A percentile compares a stretch with the other conserved stretches of the same genome.
These are phyloP conservation scores for Coemansia sp. DNA, from an alignment of 192 early-diverging fungal genomes.

Conservation along the genomic window DNA sequence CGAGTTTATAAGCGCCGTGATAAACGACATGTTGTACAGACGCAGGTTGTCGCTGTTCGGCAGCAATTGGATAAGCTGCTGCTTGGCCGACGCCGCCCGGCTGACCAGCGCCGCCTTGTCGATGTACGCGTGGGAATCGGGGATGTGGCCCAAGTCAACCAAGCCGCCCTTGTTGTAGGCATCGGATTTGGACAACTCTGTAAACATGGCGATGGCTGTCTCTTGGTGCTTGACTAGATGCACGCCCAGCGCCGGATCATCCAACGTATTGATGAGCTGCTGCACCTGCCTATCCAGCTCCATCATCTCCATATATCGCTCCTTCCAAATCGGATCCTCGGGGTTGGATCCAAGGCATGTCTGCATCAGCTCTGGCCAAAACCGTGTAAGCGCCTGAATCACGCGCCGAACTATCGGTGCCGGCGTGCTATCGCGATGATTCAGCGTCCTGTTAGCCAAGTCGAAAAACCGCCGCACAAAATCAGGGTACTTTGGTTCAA, in stretches of 20 bases:
- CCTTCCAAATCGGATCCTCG: constrained; percentile 16
- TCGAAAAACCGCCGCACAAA: constrained; percentile 31
- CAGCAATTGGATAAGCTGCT: constrained; percentile 44
- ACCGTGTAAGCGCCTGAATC: constrained; percentile 45
- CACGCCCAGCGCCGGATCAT: constrained; percentile 45
- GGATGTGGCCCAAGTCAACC: constrained; percentile 9
- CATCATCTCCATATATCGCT: constrained; percentile 26
- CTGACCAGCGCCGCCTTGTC: constrained; percentile 17
- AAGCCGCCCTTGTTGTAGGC: not conserved
- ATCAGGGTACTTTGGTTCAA: constrained; percentile 31
- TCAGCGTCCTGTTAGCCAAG: constrained; percentile 27
- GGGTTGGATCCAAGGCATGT: constrained; percentile 12
- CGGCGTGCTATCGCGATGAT: constrained; percentile 35
- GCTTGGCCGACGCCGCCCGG: constrained; percentile 38
- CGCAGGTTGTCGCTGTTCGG: constrained; percentile 50
- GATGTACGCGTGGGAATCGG: constrained; percentile 36
- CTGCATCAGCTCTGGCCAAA: constrained; percentile 38
- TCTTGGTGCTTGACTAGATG: constrained; percentile 53
- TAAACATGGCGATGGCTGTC: constrained; percentile 41
- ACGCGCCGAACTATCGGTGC: constrained; percentile 40
- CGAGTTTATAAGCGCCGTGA: constrained; percentile 48
- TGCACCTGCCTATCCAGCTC: constrained; percentile 15
- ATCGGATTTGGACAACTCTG: not conserved
- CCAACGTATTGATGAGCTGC: constrained; percentile 26
- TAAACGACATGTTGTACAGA: constrained; percentile 52